Base-by-base conservation (phyloP, 306 rosid genomes). In the Parietaria judaica region DNA sequence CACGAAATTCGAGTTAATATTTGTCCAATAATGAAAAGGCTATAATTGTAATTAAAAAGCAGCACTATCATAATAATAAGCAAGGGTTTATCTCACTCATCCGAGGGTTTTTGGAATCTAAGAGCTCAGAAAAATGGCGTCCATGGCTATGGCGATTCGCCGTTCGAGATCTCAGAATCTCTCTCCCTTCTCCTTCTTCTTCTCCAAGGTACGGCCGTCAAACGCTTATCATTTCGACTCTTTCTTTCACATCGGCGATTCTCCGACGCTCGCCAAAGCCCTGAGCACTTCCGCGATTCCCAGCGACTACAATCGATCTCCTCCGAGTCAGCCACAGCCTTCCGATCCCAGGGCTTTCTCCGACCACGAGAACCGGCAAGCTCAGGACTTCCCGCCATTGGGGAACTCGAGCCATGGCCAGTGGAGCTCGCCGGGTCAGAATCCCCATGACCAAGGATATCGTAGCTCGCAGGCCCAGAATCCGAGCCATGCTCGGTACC, bases 261-360 rank as follows among this genome's bases (percentile, higher is more conserved):
- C 13, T 31, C 55, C 54, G 48, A 53, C 61, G 39, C 66, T 36
- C 5, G 14, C 64, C 57, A 74, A 69, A 79, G 56, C 83, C 64
- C 79, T 84, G 11, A 75, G 74, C 74, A 77, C 89, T 41, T 79
- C 83, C 8, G 75, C 94, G 0, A 11, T 72, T 45, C 88, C 90
- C 65, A 76, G 72, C 6, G 76, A 84, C 1, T 72, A 58, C 61
- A 79, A 71, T 12, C 78, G 69, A 13, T 14, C 76, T 48, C 58
- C 76, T 6, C 66, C 68, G 35, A 77, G 58, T 54, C 70, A 63
- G 45, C 60, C 64, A 11, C 70, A 66, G 23, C 13, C 84, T n/a
- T 73, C 90, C 58, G 87, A 81, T 63, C 70, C 74, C 54, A 23
- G 66, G 53, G 43, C 16, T 66, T 51, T 60, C 54, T 67, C 67